Conservation (phyloP, 108 stramenopile genomes). For the Conticribra guillardii region DNA sequence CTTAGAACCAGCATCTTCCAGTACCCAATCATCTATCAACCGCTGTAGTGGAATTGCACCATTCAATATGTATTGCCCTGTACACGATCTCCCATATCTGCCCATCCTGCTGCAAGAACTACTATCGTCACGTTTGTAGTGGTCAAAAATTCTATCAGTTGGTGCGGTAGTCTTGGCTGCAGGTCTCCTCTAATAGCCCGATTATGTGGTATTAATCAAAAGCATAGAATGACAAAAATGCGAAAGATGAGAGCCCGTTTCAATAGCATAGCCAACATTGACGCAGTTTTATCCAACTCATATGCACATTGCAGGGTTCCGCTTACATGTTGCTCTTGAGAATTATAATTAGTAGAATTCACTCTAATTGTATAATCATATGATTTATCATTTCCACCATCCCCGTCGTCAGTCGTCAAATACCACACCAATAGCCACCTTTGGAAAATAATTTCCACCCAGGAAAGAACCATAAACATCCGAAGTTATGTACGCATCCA, state of each 20-base stretch:
- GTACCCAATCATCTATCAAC: constrained; percentile 74
- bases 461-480: constrained; percentile 53
- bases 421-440: constrained; percentile 68
- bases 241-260: too few species aligned
- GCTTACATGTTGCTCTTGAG: constrained; percentile 57
- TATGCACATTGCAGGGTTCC: too few species aligned
- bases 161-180: constrained; percentile 61
- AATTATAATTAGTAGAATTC: constrained; percentile 79
- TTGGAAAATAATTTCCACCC: constrained; percentile 45
- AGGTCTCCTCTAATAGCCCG: too few species aligned
- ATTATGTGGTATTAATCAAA: too few species aligned
- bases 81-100: constrained; percentile 53
- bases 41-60: constrained; percentile 75
- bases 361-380: constrained; percentile 69
- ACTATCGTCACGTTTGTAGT: constrained; percentile 49
- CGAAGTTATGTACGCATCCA: constrained; percentile 62
- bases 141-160: constrained; percentile 58
- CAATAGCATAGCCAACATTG: too few species aligned
- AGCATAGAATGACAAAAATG: too few species aligned
- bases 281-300: too few species aligned
- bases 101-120: constrained; percentile 56
- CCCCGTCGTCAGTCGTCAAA: constrained; percentile 61
- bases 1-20: constrained; percentile 46
- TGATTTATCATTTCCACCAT: constrained; percentile 33
- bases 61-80: constrained; percentile 78